Conservation (phyloP, 192 early-diverging fungal species). For the Coemansia sp. region DNA sequence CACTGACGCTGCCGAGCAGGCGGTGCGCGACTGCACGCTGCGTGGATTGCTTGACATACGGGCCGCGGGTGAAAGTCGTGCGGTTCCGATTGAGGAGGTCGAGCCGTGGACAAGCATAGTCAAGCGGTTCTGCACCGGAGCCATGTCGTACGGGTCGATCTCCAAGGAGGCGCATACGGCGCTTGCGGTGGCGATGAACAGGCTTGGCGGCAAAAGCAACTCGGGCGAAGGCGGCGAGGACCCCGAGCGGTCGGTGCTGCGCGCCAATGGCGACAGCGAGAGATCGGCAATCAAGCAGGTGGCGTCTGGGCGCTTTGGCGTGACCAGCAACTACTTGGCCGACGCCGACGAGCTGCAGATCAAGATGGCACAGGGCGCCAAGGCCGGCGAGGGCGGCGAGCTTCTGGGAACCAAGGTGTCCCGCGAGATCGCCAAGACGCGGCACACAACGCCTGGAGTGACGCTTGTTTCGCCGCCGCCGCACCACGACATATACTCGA, state of each 20-base stretch:
- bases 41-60: conserved; percentile 90
- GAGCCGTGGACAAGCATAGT: conserved; percentile 98
- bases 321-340: conserved; percentile 91
- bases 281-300: conserved; percentile 99
- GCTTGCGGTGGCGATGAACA: conserved; percentile 94
- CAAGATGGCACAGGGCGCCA: conserved; percentile 99
- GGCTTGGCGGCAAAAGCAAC: conserved; percentile 95
- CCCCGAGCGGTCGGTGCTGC: conserved; percentile 72
- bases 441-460: conserved; percentile 94
- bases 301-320: conserved; percentile 97
- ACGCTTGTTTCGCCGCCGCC: conserved; percentile 97
- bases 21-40: conserved; percentile 90
- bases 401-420: conserved; percentile 75
- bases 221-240: conserved; percentile 99
- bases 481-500: conserved; percentile 99
- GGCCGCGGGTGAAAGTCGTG: conserved; percentile 48
- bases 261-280: conserved; percentile 74
- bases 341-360: conserved; percentile 98
- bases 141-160: conserved; percentile 98
- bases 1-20: conserved; percentile 73
- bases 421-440: conserved; percentile 77
- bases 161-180: conserved; percentile 92
- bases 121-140: conserved; percentile 95
- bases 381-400: conserved; percentile 97
- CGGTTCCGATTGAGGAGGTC: conserved; percentile 89